These are phyloP conservation scores for Emmonsiellopsis sp. DNA, from an alignment of 2,329 filamentous ascomycete species.

Conservation along the genomic window DNA sequence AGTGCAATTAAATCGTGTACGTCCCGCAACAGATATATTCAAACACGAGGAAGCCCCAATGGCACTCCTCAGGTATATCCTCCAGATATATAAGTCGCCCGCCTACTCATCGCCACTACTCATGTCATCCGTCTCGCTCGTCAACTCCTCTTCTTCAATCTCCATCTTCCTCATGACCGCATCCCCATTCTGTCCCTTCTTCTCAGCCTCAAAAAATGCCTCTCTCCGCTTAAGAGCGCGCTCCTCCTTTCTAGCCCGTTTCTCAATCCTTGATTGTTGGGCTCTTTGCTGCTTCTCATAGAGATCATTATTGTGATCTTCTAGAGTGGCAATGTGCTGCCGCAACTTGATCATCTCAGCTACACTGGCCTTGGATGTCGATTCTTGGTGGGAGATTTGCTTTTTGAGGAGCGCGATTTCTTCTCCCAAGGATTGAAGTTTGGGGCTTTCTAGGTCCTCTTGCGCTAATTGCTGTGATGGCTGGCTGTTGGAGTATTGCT, in stretches of 20 bases:
- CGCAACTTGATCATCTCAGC: constrained; percentile 29
- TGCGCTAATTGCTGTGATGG: background rate
- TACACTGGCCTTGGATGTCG: constrained; percentile 24
- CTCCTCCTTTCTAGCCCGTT: constrained; percentile 30
- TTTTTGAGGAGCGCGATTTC: constrained; percentile 32
- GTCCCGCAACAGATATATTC: background rate
- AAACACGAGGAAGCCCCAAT: background rate
- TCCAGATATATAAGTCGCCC: background rate
- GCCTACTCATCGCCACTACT: constrained; percentile 20
- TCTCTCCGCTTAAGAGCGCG: constrained; percentile 30
- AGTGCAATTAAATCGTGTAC: background rate
- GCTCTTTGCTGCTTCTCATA: constrained; percentile 29
- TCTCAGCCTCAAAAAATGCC: constrained; percentile 37
- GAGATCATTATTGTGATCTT: constrained; percentile 30
- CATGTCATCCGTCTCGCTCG: constrained; percentile 27
- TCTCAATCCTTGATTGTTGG: constrained; percentile 22
- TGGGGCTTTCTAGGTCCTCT: constrained; percentile 12
- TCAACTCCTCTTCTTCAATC: constrained; percentile 22
- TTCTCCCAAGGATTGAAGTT: constrained; percentile 26
- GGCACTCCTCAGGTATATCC: too few relatives aligned
- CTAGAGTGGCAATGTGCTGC: constrained; percentile 23
- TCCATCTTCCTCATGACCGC: constrained; percentile 30
- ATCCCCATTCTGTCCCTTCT: constrained; percentile 33
- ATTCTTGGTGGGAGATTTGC: constrained; percentile 18
- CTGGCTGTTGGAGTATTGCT: constrained; percentile 6